Base-by-base conservation (phyloP, 768 basidiomycete species). In the Nidularia sp. region DNA sequence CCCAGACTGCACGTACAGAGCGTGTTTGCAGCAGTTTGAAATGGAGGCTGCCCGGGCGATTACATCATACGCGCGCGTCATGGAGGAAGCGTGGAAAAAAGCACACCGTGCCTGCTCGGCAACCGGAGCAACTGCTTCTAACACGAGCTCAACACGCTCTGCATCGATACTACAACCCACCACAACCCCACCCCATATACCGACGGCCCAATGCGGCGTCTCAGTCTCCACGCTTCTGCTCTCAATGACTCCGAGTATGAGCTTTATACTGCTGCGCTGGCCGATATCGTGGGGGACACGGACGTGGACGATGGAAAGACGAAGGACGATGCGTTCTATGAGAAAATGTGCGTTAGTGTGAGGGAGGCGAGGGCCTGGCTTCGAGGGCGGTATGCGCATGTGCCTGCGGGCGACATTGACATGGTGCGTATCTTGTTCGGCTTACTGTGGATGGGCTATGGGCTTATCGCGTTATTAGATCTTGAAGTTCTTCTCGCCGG, bases 331-430 rank as follows among this genome's bases (percentile, higher is more conserved):
- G 68, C 65, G 0, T 76, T 78, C 59, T 85, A 80, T 58, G 85
- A 86, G 53, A 63, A 67, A 13, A 73, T 80, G 49, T 56, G 64
- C 4, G 70, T 90, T 8, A 78, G 84, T 36, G 76, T 76, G 15
- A 77, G 89, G 32, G 90, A 91, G 62, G 84, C 76, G 7, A 72
- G 88, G 36, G 88, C 85, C 3, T 91, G 88, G 88, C 67, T 91
- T 47, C 69, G 86, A 25, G 89, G 90, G 8, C 73, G 88, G 53
- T 90, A 87, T 60, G 68, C 79, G 4, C 70, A 76, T 55, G 62
- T 90, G 5, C 62, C 74, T 10, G 74, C 74, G 1, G 59, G 69
- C 6, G 73, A 72, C 41, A 78, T 91, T 39, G 89, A 91, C 66
- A 62, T 68, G 57, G 87, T 88, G 57, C 53, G 79, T 70, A 10